Conservation (phyloP, 495 filamentous ascomycete genomes). For the Penicillium robsamsonii region DNA sequence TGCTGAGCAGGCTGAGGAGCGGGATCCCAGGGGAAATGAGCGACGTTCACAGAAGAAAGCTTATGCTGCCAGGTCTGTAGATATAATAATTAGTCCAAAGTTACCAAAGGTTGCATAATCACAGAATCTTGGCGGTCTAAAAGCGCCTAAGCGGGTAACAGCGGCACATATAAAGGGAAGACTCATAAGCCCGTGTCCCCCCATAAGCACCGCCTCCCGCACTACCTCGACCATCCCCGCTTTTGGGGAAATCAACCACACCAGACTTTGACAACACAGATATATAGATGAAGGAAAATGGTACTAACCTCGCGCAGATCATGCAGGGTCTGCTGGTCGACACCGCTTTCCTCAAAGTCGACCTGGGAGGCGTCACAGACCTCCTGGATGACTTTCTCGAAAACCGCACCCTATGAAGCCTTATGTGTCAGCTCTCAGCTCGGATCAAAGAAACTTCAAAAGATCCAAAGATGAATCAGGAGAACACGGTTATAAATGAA, state of each 20-base stretch:
- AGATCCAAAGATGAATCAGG: no score
- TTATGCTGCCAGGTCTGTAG: constrained; percentile 87
- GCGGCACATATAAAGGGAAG: constrained; percentile 44
- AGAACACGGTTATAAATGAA: not conserved
- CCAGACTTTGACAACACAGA: constrained; percentile 12
- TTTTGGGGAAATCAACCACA: constrained; percentile 25
- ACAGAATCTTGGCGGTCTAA: constrained; percentile 31
- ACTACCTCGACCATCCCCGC: constrained; percentile 35
- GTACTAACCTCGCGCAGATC: constrained; percentile 77
- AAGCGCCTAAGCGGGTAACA: constrained; percentile 32
- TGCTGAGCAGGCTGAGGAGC: constrained; percentile 49
- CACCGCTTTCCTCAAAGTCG: constrained; percentile 95
- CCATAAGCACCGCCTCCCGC: constrained; percentile 44
- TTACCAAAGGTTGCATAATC: no score
- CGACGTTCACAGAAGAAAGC: constrained; percentile 75
- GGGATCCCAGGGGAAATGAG: constrained; percentile 95
- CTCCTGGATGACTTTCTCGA: constrained; percentile 86
- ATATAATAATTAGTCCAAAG: constrained; percentile 22
- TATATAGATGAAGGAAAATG: constrained; percentile 10
- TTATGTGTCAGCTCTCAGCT: constrained; percentile 33
- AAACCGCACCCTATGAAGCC: constrained; percentile 67
- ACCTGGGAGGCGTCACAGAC: constrained; percentile 83
- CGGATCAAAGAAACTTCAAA: not conserved
- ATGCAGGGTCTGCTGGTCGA: constrained; percentile 78
- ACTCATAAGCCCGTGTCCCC: constrained; percentile 42